These are phyloP conservation scores for Cladosporium sp. DNA, from an alignment of 2,329 filamentous ascomycete species.

Conservation along the genomic window DNA sequence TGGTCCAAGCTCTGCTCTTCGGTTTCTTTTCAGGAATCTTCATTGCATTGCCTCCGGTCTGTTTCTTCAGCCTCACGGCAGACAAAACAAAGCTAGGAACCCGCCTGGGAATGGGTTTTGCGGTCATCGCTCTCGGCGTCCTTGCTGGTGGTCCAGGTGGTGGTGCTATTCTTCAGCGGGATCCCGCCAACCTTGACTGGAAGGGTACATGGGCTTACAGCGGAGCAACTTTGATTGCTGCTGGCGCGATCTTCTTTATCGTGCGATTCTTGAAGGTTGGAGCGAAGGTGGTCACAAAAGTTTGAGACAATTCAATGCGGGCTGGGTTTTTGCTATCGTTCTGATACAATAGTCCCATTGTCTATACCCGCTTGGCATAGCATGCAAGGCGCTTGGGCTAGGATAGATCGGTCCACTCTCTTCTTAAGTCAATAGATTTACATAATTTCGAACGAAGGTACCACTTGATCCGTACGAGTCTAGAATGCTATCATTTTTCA, in stretches of 20 bases:
- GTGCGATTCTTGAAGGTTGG: conserved; percentile 24
- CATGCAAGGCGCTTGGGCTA: too few relatives aligned
- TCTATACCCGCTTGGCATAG: too few relatives aligned
- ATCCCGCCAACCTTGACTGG: conserved; percentile 26
- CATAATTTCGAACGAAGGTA: too few relatives aligned
- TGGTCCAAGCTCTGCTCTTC: conserved; percentile 33
- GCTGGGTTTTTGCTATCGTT: too few relatives aligned
- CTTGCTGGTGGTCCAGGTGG: conserved; percentile 31
- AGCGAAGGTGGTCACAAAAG: conserved; percentile 24
- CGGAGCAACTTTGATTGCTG: conserved; percentile 22
- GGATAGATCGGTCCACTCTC: too few relatives aligned
- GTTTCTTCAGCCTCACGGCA: conserved; percentile 35
- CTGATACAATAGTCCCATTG: too few relatives aligned
- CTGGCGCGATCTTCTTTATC: conserved; percentile 20
- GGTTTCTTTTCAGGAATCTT: conserved; percentile 42
- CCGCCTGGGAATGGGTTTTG: conserved; percentile 36
- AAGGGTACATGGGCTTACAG: conserved; percentile 30
- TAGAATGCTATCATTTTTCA: too few relatives aligned
- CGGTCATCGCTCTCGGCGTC: conserved; percentile 28
- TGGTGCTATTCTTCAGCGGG: conserved; percentile 28
- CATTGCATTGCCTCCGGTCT: conserved; percentile 37
- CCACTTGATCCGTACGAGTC: too few relatives aligned
- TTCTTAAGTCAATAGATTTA: too few relatives aligned
- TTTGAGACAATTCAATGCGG: conserved; percentile 3
- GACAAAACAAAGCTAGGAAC: conserved; percentile 40